A percentile compares a stretch with the other conserved stretches of the same genome.
These are phyloP conservation scores for Picochlorum sp. DNA, from an alignment of 139 green algal genomes.

Conservation along the genomic window DNA sequence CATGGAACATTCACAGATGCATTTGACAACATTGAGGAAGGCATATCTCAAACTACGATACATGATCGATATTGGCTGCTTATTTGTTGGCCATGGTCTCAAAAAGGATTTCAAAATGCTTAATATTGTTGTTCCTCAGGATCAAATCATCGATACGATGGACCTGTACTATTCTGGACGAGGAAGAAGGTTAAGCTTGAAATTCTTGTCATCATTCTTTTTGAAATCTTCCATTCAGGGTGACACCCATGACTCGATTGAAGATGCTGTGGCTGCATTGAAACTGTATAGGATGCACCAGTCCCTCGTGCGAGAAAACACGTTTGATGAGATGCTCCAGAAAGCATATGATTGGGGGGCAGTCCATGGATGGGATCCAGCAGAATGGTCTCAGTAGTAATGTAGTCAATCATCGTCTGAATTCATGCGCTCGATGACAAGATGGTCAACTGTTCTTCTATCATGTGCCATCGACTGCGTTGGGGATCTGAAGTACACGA, in stretches of 20 bases:
- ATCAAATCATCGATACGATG: conserved; percentile 88
- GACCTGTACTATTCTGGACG: conserved; percentile 82
- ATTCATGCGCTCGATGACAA: conserved; percentile 10
- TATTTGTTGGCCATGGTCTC: conserved; percentile 91
- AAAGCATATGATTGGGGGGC: conserved; percentile 82
- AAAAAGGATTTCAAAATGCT: conserved; percentile 94
- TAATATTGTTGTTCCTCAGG: conserved; percentile 83
- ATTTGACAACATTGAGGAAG: conserved; percentile 83
- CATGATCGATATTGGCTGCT: conserved; percentile 74
- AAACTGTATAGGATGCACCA: conserved; percentile 61
- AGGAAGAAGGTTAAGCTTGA: conserved; percentile 80
- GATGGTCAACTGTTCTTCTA: conserved; percentile 37
- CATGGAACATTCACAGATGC: conserved; percentile 47
- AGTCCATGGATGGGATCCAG: conserved; percentile 65
- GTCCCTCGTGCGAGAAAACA: conserved; percentile 43
- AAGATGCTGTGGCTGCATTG: conserved; percentile 87
- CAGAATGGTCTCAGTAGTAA: not conserved
- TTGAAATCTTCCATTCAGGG: conserved; percentile 72
- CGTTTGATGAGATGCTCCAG: conserved; percentile 44
- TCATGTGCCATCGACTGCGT: conserved; percentile 68
- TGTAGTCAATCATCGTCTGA: not conserved
- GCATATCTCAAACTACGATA: conserved; percentile 80
- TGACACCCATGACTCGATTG: conserved; percentile 77
- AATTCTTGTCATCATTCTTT: conserved; percentile 86
- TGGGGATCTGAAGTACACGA: conserved; percentile 72